Evolutionary conservation across 2,329 filamentous ascomycete genomes (phyloP).

Genomic region (Metarhizium anisopliae): DNA sequence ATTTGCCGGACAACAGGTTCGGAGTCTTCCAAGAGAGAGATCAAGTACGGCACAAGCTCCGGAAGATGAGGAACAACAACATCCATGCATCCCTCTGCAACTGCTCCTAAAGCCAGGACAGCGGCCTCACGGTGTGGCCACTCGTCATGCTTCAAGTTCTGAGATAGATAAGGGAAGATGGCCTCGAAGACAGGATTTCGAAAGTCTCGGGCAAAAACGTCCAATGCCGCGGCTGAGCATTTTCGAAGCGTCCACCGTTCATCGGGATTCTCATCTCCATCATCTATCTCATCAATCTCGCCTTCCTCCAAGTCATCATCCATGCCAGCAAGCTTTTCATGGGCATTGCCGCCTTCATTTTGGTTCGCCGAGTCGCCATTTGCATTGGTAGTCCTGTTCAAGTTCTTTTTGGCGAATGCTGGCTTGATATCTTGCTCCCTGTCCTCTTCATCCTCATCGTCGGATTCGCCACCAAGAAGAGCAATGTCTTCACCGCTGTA

Average conservation of each 20-base stretch:
- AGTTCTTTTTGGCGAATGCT: constrained; percentile 66
- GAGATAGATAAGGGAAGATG: constrained; percentile 85
- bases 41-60: constrained; percentile 81
- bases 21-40: constrained; percentile 71
- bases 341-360: constrained; percentile 27
- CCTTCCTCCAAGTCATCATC: constrained; percentile 80
- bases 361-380: constrained; percentile 28
- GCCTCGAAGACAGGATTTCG: constrained; percentile 79
- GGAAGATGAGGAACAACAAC: constrained; percentile 85
- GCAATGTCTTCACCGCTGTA: constrained; percentile 92
- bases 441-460: constrained; percentile 89
- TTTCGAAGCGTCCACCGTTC: constrained; percentile 93
- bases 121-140: constrained; percentile 93
- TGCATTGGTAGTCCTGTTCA: constrained; percentile 50
- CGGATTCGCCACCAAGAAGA: constrained; percentile 71
- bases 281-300: constrained; percentile 69
- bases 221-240: constrained; percentile 89
- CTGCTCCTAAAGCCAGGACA: constrained; percentile 86
- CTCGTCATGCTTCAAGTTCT: constrained; percentile 77
- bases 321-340: constrained; percentile 47
- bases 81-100: constrained; percentile 88
- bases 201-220: constrained; percentile 89
- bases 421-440: constrained; percentile 86
- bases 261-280: constrained; percentile 78
- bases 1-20: constrained; percentile 93